Evolutionary conservation across 257 asterid species (phyloP), one percentile per base, ranked within the genome.

Genomic region (Solanum corneliomulleri): DNA sequence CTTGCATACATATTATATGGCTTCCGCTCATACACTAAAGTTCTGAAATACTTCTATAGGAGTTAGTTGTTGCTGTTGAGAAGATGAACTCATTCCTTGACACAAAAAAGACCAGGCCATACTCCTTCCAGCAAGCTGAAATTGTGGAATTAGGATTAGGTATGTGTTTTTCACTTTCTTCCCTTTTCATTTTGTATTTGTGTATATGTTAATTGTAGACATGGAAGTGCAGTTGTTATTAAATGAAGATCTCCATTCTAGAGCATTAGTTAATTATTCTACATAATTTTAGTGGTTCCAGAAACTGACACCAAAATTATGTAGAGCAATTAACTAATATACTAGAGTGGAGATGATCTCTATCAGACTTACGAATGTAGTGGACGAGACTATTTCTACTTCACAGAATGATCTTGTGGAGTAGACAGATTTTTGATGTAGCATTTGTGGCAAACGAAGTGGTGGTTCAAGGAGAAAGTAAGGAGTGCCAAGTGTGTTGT

Each of bases 81-180:
- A 95, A 95, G 91, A 87, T 96, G 82, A 96, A 94, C 89, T 86
- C 92, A 20, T 89, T 88, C 91, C 89, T 94, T 37, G 83, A 84
- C 82, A 90, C 90, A 47, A 95, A 91, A 91, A 89, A 42, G 88
- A 84, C 89, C 20, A 89, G 87, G 31, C 86, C 90, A n/a, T 88
- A 85, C 78, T 86, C 88, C 60, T 89, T 95, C 87, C 91, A 88
- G 83, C 98, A 95, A 90, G 93, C 92, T 82, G 99, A 93, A 88
- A 91, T 95, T 47, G 94, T 90, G 77, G 90, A 88, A 68, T 90
- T 96, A 12, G 93, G 85, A 52, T 89, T 96, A 58, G 99, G 99
- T 95, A 89, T 23, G 95, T 68, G 14, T 84, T 47, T 27, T 74
- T 85, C 85, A 84, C 71, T 35, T 13, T 45, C 41, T 72, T 84